Evolutionary conservation across 805 yeast genomes (phyloP).

Genomic region (Pichia ethanolica): DNA sequence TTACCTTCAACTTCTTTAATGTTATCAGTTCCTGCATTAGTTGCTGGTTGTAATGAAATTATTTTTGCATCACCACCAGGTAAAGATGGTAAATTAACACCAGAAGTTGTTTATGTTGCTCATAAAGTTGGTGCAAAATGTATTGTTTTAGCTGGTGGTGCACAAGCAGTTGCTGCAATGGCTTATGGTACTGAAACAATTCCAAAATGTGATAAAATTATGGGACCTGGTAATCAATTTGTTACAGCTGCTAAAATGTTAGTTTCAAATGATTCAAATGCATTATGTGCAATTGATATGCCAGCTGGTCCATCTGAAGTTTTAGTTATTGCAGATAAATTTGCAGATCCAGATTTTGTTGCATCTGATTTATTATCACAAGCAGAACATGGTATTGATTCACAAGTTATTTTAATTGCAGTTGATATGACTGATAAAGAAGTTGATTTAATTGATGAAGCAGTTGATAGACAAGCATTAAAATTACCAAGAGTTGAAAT

Average conservation of each 20-base stretch:
- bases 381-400: constrained; percentile 98
- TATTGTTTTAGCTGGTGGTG: constrained; percentile 96
- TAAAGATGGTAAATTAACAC: constrained; percentile 84
- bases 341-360: constrained; percentile 90
- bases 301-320: constrained; percentile 99
- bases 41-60: constrained; percentile 93
- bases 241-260: constrained; percentile 99
- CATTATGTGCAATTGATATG: constrained; percentile 95
- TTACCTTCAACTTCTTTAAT: constrained; percentile 96
- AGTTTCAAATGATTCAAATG: constrained; percentile 91
- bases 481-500: constrained; percentile 87
- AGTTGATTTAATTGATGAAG: constrained; percentile 65
- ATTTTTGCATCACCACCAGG: constrained; percentile 94
- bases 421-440: constrained; percentile 58
- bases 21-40: constrained; percentile 98
- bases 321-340: constrained; percentile 82
- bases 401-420: constrained; percentile 90
- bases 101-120: constrained; percentile 97
- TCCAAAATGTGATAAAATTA: constrained; percentile 90
- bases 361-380: constrained; percentile 95
- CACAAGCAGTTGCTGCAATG: constrained; percentile 98
- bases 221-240: constrained; percentile 99
- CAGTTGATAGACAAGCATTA: constrained; percentile 77
- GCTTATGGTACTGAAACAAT: constrained; percentile 95
- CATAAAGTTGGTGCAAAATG: constrained; percentile 87